Conservation (phyloP, 352 stramenopile genomes). For the Pythium catenulatum region DNA sequence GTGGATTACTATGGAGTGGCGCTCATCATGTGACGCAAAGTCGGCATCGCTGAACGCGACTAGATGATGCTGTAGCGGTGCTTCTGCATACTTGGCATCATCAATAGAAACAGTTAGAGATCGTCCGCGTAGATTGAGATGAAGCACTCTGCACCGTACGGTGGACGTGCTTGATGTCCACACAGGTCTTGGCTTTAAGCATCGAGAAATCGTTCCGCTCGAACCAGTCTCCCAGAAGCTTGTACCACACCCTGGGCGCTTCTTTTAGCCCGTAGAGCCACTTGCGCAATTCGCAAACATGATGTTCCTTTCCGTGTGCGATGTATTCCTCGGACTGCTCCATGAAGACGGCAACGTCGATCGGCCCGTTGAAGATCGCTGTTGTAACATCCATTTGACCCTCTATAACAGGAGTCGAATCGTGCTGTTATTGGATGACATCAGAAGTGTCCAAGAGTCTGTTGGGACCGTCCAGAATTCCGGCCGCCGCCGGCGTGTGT, state of each 20-base stretch:
- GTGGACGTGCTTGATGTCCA: slow-evolving; percentile 40
- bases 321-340: slow-evolving; percentile 43
- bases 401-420: too few species aligned
- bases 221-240: slow-evolving; percentile 24
- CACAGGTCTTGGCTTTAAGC: slow-evolving; percentile 49
- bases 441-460: too few species aligned
- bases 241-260: slow-evolving; percentile 55
- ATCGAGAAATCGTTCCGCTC: slow-evolving; percentile 36
- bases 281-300: slow-evolving; percentile 44
- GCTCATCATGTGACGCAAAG: slow-evolving; percentile 52
- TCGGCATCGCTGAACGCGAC: slow-evolving; percentile 49
- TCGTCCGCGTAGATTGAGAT: slow-evolving; percentile 60
- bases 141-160: slow-evolving; percentile 35
- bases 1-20: slow-evolving; percentile 49
- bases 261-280: slow-evolving; percentile 55
- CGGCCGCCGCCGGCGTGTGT: too few species aligned
- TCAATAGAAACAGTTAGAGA: slow-evolving; percentile 52
- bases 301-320: slow-evolving; percentile 30
- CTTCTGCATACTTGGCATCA: slow-evolving; percentile 9
- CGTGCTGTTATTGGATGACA: too few species aligned
- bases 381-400: too few species aligned
- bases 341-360: slow-evolving; percentile 52
- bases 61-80: slow-evolving; percentile 17
- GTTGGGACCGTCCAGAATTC: too few species aligned
- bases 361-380: slow-evolving; percentile 39